Evolutionary conservation across 148 eudicot species (phyloP).

Genomic region (Persicaria tinctoria): DNA sequence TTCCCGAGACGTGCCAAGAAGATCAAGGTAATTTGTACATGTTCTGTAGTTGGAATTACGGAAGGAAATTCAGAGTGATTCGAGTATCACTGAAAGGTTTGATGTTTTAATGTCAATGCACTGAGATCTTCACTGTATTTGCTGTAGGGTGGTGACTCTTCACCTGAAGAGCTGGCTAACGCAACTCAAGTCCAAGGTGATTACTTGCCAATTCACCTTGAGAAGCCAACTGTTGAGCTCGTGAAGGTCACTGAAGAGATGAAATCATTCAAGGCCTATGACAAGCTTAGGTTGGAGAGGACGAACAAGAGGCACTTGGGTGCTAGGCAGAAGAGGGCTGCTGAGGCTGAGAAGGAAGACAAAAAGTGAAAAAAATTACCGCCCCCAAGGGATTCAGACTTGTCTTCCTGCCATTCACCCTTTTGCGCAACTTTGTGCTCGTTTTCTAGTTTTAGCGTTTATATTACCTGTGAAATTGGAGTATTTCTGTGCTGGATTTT

Average conservation of each 20-base stretch:
- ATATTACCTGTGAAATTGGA: too few relatives aligned
- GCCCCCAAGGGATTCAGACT: not conserved
- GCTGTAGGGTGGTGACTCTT: conserved; percentile 48
- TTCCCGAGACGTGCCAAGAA: conserved; percentile 60
- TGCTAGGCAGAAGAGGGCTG: conserved; percentile 49
- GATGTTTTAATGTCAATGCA: not conserved
- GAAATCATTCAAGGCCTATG: conserved; percentile 50
- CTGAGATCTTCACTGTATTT: not conserved
- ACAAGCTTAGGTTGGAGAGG: conserved; percentile 38
- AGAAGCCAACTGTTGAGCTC: conserved; percentile 39
- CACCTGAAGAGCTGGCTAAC: conserved; percentile 51
- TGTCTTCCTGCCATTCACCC: not conserved
- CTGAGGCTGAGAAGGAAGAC: conserved; percentile 54
- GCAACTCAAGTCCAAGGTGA: conserved; percentile 53
- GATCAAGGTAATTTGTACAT: conserved; percentile 34
- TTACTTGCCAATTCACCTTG: conserved; percentile 37
- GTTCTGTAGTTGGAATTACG: not conserved
- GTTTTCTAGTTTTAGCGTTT: too few relatives aligned
- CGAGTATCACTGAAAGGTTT: not conserved
- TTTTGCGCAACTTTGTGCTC: not conserved
- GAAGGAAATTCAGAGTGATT: not conserved
- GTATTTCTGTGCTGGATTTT: too few relatives aligned
- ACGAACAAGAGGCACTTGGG: conserved; percentile 35
- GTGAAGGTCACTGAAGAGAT: conserved; percentile 43
- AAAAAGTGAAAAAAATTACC: conserved; percentile 19